Base-by-base conservation (phyloP, 495 filamentous ascomycete species). In the Xylaria scruposa region DNA sequence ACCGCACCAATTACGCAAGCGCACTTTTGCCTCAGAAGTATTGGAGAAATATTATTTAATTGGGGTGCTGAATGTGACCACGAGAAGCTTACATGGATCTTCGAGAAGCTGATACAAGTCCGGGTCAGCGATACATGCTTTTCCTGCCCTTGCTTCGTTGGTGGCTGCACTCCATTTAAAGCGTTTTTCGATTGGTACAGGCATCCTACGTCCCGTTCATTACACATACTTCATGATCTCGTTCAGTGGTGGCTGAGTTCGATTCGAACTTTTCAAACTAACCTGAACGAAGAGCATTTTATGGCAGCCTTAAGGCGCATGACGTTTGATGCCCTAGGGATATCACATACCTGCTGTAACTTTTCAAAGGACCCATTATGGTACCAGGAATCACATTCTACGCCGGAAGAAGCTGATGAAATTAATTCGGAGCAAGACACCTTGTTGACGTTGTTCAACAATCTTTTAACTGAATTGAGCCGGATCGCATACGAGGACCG, bases 321-420 rank as follows among this genome's bases (percentile, higher is more conserved):
- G 26, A 65, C 62, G 10, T 65, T 65, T 21, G 62, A 65, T 19
- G 62, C 12, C 10, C n/a, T 65, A 33, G 26, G 26, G 44, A 33
- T 65, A 49, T 49, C 26, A n/a, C 62, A 65, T 33, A 65, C 62
- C 24, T 65, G 62, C 44, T 65, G 40, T 17, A 13, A 19, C 10
- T 19, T 49, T 33, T 0, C n/a, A n/a, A n/a, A n/a, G n/a, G n/a
- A 29, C 3, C 12, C 21, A n/a, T 8, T 2, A 4, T 3, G 15
- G 2, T 33, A 64, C 12, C 9, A 33, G 2, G 9, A 31, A 47
- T n/a, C 42, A 17, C 6, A 8, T 4, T 26, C 6, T 49, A 26
- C 40, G 3, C 6, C 17, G 12, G 62, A 65, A 15, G 62, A 65
- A 26, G 44, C 31, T 31, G 62, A 31, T 1, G 62, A 65, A 7